phyloP scores from a whole-genome alignment of 768 basidiomycete genomes.

The Lentinula raphanica region DNA sequence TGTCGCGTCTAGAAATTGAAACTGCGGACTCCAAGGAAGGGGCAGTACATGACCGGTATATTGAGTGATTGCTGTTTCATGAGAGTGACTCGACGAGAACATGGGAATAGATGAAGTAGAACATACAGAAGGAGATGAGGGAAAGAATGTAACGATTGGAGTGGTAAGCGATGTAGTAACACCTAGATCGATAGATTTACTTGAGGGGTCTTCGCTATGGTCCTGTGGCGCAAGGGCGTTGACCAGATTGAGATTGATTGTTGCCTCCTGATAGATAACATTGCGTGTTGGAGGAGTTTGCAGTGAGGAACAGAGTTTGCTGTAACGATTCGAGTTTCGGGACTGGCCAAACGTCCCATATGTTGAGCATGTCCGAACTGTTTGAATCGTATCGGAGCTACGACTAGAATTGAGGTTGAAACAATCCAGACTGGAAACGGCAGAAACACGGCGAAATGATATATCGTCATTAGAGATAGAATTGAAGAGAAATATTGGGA shows the following conservation, averaged over 20 bases:
- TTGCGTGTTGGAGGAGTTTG: not conserved
- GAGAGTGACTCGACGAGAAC: not conserved
- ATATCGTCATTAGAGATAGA: constrained; percentile 2
- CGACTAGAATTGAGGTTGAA: not conserved
- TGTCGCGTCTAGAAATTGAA: constrained; percentile 10
- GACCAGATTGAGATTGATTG: not conserved
- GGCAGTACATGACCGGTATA: not conserved
- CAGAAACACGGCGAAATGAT: not conserved
- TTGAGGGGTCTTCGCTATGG: not conserved
- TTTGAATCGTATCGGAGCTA: constrained; percentile 1
- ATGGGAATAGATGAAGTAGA: constrained; percentile 10
- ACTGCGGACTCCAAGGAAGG: not conserved
- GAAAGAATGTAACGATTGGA: no score
- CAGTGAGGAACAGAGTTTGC: not conserved
- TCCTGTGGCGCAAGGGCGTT: not conserved
- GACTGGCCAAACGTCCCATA: constrained; percentile 6
- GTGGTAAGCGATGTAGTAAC: constrained; percentile 22
- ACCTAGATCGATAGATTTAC: not conserved
- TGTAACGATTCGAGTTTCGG: not conserved
- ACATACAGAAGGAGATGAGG: constrained; percentile 22
- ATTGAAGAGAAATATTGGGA: constrained; percentile 46
- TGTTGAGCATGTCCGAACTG: not conserved
- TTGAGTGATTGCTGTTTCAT: not conserved
- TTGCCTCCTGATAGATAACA: no score
- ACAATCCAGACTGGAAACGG: not conserved